Evolutionary conservation across 2,329 filamentous ascomycete genomes (phyloP), one percentile per base, ranked within the genome.

Genomic region (Parastagonospora nodorum): DNA sequence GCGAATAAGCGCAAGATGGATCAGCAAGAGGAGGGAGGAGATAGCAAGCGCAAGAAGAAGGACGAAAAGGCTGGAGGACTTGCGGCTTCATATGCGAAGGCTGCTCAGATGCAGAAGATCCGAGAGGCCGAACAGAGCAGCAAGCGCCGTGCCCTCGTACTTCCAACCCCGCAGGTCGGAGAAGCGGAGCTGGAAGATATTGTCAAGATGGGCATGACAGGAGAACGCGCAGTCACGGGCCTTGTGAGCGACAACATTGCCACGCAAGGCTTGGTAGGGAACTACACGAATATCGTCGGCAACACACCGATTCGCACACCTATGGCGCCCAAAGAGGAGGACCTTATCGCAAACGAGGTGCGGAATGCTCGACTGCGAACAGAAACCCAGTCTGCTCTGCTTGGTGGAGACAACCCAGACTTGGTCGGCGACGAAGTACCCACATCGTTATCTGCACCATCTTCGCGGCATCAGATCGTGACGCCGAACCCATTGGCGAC

Each of bases 401-500:
- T 99, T 0, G 94, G 94, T 54, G 94, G 93, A 11, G 94, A 99
- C 60, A 97, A 97, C 65, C 92, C 92, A 0, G 90, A 91, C 37
- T 80, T 99, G 9, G 84, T 92, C 50, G 90, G 96, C 67, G 91
- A 91, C 5, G 77, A 82, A 38, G 86, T 84, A 3, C 95, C 92
- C 9, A 96, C 92, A 6, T 92, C 92, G 0, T 95, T 97, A 64
- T 89, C 94, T 62, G 88, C 92, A 33, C 84, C 90, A 1, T 92
- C 93, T 32, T 85, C 90, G 50, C 88, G 86, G 66, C 89, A 96
- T 55, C 82, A 86, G 30, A 84, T 93, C 48, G 84, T 92, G n/a
- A 99, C 94, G 0, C 94, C 94, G 0, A 99, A 99, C 69, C 94
- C 94, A 0, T 82, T 99, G 79, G 92, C 94, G 0, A 99, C 94